Base-by-base conservation (phyloP, 306 rosid genomes). In the Pterocarpus macrocarpus region DNA sequence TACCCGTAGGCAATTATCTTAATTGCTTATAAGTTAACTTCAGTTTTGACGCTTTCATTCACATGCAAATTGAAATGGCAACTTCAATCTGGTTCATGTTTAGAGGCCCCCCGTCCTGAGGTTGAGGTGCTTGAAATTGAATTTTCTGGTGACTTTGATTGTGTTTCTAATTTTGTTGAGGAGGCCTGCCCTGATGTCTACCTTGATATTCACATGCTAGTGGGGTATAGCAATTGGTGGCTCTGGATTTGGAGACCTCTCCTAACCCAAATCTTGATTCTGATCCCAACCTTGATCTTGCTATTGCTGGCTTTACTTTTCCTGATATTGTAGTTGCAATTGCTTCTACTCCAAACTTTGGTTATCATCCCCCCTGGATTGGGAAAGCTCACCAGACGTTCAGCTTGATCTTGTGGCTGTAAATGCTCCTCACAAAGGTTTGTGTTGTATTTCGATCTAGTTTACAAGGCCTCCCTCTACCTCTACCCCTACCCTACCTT, bases 401-500 rank as follows among this genome's bases (percentile, higher is more conserved):
- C 33, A 62, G 61, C 79, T 34, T 64, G 82, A 70, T 32, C n/a
- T 55, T 41, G 71, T 61, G 41, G 65, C 9, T 13, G 36, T 6
- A 80, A 59, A 70, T 52, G 82, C 71, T 61, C 65, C 15, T 47
- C 65, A 16, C 38, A 41, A 7, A 16, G 75, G 39, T 57, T 7
- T 53, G n/a, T 49, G 47, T 43, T 43, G 47, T 43, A 45, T 30
- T 35, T 33, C 3, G 22, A 35, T 44, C 15, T 39, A 39, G 22
- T 64, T 39, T 84, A 47, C 28, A 67, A 72, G 68, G 69, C 61
- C 82, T 64, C 36, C 74, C 81, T 0, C 13, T 33, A 35, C 80
- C 53, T 12, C 62, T 69, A 17, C 75, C 64, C 2, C 67, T 41
- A 5, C 63, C 58, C 41, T 49, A 3, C 32, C 64, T 28, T 14